Evolutionary conservation across 257 asterid genomes (phyloP).

Genomic region (Solanum arcanum): DNA sequence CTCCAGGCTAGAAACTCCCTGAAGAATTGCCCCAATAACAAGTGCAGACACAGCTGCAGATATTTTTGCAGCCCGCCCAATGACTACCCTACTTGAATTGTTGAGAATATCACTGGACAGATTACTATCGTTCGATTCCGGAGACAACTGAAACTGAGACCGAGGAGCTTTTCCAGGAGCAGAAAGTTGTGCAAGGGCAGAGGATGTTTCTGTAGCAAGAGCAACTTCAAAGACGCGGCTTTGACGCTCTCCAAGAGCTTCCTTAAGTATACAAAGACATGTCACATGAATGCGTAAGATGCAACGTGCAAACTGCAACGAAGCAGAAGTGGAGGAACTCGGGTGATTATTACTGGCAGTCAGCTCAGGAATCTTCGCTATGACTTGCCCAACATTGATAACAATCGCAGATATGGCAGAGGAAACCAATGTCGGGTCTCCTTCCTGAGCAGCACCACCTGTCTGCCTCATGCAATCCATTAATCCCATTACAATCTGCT

Average conservation of each 20-base stretch:
- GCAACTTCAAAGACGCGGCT: constrained; percentile 97
- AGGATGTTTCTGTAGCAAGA: constrained; percentile 85
- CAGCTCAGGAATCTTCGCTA: constrained; percentile 71
- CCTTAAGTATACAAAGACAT: constrained; percentile 81
- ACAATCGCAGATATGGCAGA: constrained; percentile 91
- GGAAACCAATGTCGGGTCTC: constrained; percentile 89
- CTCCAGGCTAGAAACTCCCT: constrained; percentile 86
- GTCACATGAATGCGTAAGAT: constrained; percentile 68
- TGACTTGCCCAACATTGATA: constrained; percentile 56
- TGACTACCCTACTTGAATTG: constrained; percentile 35
- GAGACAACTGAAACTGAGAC: constrained; percentile 58
- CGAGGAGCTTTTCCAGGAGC: constrained; percentile 75
- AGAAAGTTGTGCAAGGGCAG: constrained; percentile 57
- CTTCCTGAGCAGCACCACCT: constrained; percentile 99
- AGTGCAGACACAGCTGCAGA: constrained; percentile 79
- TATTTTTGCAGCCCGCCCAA: constrained; percentile 51
- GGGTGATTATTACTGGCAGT: constrained; percentile 35
- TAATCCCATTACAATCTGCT: constrained; percentile 70
- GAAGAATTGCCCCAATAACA: constrained; percentile 76
- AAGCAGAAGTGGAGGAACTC: constrained; percentile 41
- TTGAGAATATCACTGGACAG: constrained; percentile 37
- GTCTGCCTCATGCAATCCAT: constrained; percentile 98
- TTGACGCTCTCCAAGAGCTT: constrained; percentile 98
- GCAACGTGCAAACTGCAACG: constrained; percentile 57
- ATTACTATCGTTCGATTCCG: constrained; percentile 58